Evolutionary conservation across 306 rosid species (phyloP).

Genomic region (Lathyrus oleraceus): DNA sequence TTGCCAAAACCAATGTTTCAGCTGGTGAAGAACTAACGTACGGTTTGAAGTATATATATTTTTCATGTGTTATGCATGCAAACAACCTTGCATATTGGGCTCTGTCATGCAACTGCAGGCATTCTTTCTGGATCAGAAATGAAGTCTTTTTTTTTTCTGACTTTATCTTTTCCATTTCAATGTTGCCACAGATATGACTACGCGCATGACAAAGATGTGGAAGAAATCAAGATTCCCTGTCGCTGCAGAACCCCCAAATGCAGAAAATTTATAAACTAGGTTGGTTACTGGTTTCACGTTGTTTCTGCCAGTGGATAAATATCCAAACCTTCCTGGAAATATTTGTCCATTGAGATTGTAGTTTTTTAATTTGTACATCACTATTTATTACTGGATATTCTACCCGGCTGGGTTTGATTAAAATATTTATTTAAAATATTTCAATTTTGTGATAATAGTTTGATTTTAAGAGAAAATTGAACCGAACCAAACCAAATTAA

Average conservation of each 20-base stretch:
- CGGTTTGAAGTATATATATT: slow-evolving; percentile 23
- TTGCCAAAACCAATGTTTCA: slow-evolving; percentile 69
- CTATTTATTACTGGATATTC: background rate
- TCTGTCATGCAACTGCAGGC: background rate
- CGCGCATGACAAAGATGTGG: slow-evolving; percentile 80
- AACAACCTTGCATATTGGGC: background rate
- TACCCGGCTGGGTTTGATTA: no score
- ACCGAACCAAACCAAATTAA: no score
- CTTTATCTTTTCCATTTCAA: background rate
- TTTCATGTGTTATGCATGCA: background rate
- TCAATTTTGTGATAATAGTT: no score
- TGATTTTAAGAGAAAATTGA: no score
- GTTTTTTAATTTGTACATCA: slow-evolving; percentile 35
- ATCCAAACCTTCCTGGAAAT: no score
- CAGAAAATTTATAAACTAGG: slow-evolving; percentile 73
- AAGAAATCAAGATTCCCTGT: slow-evolving; percentile 78
- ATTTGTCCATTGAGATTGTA: slow-evolving; percentile 20
- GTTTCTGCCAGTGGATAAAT: slow-evolving; percentile 29
- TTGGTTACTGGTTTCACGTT: slow-evolving; percentile 26
- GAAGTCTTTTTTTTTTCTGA: slow-evolving; percentile 24
- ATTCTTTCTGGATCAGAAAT: background rate
- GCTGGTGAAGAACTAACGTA: slow-evolving; percentile 95
- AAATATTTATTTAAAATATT: no score
- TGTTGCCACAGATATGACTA: slow-evolving; percentile 72
- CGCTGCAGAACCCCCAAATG: slow-evolving; percentile 72